A percentile compares a stretch with the other conserved stretches of the same genome.
These are phyloP conservation scores for Candida michaelii DNA, from an alignment of 805 yeast genomes.

Conservation along the genomic window DNA sequence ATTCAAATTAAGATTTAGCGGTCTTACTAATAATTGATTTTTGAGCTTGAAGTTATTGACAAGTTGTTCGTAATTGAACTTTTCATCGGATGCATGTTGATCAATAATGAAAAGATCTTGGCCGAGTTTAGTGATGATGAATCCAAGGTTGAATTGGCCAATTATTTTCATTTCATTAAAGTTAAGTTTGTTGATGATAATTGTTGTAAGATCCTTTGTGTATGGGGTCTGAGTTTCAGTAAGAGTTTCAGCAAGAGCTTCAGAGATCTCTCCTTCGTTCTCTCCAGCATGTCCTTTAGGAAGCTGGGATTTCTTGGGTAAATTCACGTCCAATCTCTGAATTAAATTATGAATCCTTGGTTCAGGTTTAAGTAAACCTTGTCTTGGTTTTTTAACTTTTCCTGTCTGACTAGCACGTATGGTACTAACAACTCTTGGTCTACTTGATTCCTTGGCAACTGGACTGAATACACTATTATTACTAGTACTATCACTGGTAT, in stretches of 20 bases:
- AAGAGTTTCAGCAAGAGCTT: no score
- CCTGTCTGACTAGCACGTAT: no score
- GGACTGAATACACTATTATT: no score
- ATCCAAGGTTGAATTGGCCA: constrained; percentile 96
- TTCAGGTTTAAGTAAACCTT: constrained; percentile 1
- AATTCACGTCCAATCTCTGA: neutral
- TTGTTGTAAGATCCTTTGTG: constrained; percentile 4
- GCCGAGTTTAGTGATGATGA: constrained; percentile 68
- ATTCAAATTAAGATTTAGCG: constrained; percentile 64
- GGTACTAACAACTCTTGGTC: no score
- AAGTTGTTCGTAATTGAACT: constrained; percentile 75
- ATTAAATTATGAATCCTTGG: constrained; percentile 4
- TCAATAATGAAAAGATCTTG: constrained; percentile 81
- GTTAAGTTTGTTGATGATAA: constrained; percentile 63
- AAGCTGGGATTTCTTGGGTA: no score
- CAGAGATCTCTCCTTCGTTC: no score
- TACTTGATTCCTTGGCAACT: no score
- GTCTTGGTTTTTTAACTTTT: neutral
- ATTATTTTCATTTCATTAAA: constrained; percentile 73
- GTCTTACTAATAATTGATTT: constrained; percentile 65
- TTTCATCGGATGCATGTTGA: constrained; percentile 98
- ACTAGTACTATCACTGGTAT: no score
- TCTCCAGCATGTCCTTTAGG: no score
- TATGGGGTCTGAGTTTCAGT: neutral
- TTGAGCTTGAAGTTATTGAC: constrained; percentile 52